Base-by-base conservation (phyloP, 148 eudicot species). In the Cornus kousa region DNA sequence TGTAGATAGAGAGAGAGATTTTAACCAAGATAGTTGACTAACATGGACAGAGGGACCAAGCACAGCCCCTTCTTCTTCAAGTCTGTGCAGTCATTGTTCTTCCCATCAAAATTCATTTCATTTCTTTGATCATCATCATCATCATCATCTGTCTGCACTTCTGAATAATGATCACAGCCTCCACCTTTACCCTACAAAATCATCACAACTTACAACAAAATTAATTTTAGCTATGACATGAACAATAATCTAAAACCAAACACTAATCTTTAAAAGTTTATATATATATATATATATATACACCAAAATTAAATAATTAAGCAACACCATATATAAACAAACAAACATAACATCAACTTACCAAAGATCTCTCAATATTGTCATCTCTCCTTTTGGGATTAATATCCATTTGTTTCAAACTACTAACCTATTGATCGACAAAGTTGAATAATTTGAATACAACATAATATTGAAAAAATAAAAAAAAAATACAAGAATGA, bases 1-100 rank as follows among this genome's bases (percentile, higher is more conserved):
- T 39, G 24, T 13, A 28, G 64, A 55, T 39, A 74, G 37, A 33
- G 28, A 71, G 77, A 40, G 77, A 67, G 78, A 73, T 74, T 70
- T 86, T 71, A 88, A 43, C 78, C 77, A 39, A 86, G 24, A 71
- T 82, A 79, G 76, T 88, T 82, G 50, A 84, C 53, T 33, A 87
- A 80, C 84, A 85, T 82, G 46, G 91, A 84, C 68, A 90, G 50
- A 9, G 93, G 93, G 40, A 91, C 88, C 78, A 91, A 80, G 71
- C 94, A 87, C 65, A 89, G 50, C 12, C 92, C 94, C 77, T 74
- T 89, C 59, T 81, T 84, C 85, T 76, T 89, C 65, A 90, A 68
- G n/a, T 88, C 87, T 55, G 73, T 75, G 71, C 73, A 74, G 39
- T 60, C 82, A 69, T 70, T 75, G 20, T 46, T 62, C 22, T 73